A percentile compares a stretch with the other conserved stretches of the same genome.
These are phyloP conservation scores for Coprinellus micaceus DNA, from an alignment of 768 basidiomycete genomes.

Conservation along the genomic window DNA sequence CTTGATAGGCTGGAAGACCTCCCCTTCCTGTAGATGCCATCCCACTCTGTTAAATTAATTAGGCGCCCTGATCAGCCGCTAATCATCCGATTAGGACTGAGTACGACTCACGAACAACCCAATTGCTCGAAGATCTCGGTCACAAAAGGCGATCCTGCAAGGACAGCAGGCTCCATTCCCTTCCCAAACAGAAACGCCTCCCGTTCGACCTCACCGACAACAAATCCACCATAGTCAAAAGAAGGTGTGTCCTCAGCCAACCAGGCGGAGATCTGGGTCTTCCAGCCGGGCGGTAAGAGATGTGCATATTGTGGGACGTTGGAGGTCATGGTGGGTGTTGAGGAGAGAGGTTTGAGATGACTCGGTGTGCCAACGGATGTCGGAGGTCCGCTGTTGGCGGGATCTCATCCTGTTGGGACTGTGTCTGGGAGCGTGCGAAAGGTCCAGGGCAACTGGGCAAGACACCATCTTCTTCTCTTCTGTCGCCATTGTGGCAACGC, in stretches of 20 bases:
- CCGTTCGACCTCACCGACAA: conserved; percentile 86
- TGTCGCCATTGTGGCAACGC: background rate
- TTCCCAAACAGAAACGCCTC: conserved; percentile 91
- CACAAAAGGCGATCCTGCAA: conserved; percentile 95
- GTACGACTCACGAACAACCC: conserved; percentile 74
- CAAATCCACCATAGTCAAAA: conserved; percentile 94
- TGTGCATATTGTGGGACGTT: conserved; percentile 46
- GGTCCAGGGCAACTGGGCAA: no score
- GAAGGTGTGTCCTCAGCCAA: conserved; percentile 91
- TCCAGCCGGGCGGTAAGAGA: conserved; percentile 94
- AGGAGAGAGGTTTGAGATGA: background rate
- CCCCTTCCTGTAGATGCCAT: conserved; percentile 90
- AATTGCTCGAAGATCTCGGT: conserved; percentile 87
- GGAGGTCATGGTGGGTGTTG: conserved; percentile 15
- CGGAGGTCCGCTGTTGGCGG: no score
- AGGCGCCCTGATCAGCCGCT: background rate
- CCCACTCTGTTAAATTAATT: conserved; percentile 76
- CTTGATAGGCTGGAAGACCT: conserved; percentile 72
- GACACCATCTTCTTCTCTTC: no score
- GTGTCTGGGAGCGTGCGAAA: no score
- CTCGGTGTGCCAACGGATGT: no score
- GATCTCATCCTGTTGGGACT: no score
- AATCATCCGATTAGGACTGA: background rate
- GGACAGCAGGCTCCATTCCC: conserved; percentile 69
- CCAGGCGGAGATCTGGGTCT: conserved; percentile 74